These are phyloP conservation scores for Phytophthora ramorum DNA, from an alignment of 352 stramenopile species.

Conservation along the genomic window DNA sequence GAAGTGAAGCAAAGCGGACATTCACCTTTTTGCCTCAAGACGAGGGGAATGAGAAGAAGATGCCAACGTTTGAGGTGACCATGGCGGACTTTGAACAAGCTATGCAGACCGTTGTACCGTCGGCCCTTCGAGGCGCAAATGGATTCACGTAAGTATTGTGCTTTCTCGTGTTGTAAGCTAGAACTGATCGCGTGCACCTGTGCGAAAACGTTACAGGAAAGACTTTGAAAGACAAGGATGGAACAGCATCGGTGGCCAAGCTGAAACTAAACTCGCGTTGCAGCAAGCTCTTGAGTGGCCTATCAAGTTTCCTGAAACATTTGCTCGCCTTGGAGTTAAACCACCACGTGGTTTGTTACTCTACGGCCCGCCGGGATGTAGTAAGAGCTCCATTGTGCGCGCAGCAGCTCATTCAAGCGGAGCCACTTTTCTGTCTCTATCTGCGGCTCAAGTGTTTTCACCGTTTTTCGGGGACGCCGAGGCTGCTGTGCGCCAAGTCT, in stretches of 20 bases:
- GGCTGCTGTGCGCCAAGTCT: slow-evolving; percentile 80
- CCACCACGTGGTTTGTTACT: slow-evolving; percentile 86
- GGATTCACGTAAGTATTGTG: slow-evolving; percentile 58
- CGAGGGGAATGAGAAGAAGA: slow-evolving; percentile 6
- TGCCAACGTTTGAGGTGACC: slow-evolving; percentile 56
- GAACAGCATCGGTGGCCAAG: slow-evolving; percentile 81
- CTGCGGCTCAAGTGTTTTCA: slow-evolving; percentile 88
- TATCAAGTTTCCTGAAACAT: slow-evolving; percentile 76
- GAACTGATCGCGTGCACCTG: background rate
- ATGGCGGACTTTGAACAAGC: slow-evolving; percentile 81
- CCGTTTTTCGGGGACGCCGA: slow-evolving; percentile 92
- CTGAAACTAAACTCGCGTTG: slow-evolving; percentile 73
- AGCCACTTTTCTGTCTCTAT: slow-evolving; percentile 89
- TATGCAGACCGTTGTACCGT: slow-evolving; percentile 72
- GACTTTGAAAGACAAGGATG: slow-evolving; percentile 67
- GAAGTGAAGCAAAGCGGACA: slow-evolving; percentile 8
- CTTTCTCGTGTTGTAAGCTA: background rate
- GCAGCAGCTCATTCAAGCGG: slow-evolving; percentile 78
- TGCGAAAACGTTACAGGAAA: slow-evolving; percentile 43
- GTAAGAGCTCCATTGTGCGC: slow-evolving; percentile 91
- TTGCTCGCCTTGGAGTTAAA: slow-evolving; percentile 72
- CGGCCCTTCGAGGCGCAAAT: slow-evolving; percentile 61
- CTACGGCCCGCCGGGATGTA: slow-evolving; percentile 91
- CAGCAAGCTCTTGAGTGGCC: slow-evolving; percentile 92
- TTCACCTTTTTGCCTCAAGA: background rate